Base-by-base conservation (phyloP, 108 stramenopile species). In the Craspedostauros australis region DNA sequence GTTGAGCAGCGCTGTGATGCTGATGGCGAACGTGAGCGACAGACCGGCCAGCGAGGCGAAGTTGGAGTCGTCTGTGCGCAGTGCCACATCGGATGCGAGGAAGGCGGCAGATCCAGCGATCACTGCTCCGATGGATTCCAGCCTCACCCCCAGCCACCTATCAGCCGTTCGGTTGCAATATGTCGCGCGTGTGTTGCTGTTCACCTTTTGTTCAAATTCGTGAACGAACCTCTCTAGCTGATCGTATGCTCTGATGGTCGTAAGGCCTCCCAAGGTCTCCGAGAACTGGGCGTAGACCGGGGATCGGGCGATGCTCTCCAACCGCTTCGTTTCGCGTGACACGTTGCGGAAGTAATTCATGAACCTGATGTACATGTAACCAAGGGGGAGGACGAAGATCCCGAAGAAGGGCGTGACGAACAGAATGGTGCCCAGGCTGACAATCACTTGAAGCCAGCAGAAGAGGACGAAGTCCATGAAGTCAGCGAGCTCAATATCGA, bases 251-350 rank as follows among this genome's bases (percentile, higher is more conserved):
- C 96, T 78, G 46, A 98, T 94, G 39, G 95, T 93, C 24, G 77
- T 52, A 12, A 93, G 64, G 1, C 96, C 96, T 20, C 81, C 84
- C 14, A 98, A 63, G 7, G 91, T 91, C 82, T 98, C 95, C n/a
- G 82, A 72, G 61, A 98, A 98, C 38, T 91, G 89, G 9, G 91
- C 75, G 71, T 84, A 98, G 2, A 98, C 80, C 18, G 96, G 96
- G n/a, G 84, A 86, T 45, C 95, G 64, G 0, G 82, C 67, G 28
- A 95, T 70, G 49, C 84, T 77, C 39, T 97, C 96, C 12, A 97
- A 60, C 6, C 96, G 64, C 72, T 91, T 88, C 0, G 79, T 87
- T 66, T 76, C 88, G 4, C 76, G 76, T 37, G 71, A 78, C 0
- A 80, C 83, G 43, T 40, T 77, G 14, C 89, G 65, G 63, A 80